Evolutionary conservation across 2,329 filamentous ascomycete species (phyloP).

Genomic region (Penicillium sp.): DNA sequence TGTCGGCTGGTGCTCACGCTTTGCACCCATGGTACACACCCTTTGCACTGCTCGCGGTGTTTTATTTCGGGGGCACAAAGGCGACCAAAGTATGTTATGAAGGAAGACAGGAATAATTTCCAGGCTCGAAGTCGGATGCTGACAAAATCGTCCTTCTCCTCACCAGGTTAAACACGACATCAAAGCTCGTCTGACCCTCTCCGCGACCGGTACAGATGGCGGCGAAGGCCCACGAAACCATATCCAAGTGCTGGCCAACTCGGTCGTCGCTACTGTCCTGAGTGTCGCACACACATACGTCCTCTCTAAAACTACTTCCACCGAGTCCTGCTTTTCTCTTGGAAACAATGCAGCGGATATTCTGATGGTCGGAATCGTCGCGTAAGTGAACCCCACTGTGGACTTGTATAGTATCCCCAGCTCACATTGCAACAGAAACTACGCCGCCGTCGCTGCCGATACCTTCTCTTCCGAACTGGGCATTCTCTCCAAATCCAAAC

Average conservation of each 20-base stretch:
- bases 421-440: conserved; percentile 56
- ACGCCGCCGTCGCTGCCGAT: conserved; percentile 87
- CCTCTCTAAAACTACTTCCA: conserved; percentile 25
- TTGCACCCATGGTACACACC: conserved; percentile 93
- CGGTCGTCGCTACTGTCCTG: conserved; percentile 70
- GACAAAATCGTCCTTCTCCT: neutral
- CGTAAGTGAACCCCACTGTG: conserved; percentile 29
- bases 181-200: conserved; percentile 79
- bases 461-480: conserved; percentile 95
- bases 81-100: conserved; percentile 70
- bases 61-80: conserved; percentile 81
- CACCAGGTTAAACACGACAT: conserved; percentile 77
- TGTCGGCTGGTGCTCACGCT: conserved; percentile 78
- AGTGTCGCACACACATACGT: conserved; percentile 54
- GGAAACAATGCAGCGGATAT: conserved; percentile 35
- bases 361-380: conserved; percentile 42
- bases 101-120: neutral
- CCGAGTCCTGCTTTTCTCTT: conserved; percentile 41
- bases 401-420: neutral
- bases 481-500: conserved; percentile 74
- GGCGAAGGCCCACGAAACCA: conserved; percentile 83
- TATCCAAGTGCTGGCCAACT: conserved; percentile 89
- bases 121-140: neutral
- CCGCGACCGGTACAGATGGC: conserved; percentile 67
- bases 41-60: conserved; percentile 78